Evolutionary conservation across 805 yeast species (phyloP), one percentile per base, ranked within the genome.

Genomic region (Brettanomyces naardenensis): DNA sequence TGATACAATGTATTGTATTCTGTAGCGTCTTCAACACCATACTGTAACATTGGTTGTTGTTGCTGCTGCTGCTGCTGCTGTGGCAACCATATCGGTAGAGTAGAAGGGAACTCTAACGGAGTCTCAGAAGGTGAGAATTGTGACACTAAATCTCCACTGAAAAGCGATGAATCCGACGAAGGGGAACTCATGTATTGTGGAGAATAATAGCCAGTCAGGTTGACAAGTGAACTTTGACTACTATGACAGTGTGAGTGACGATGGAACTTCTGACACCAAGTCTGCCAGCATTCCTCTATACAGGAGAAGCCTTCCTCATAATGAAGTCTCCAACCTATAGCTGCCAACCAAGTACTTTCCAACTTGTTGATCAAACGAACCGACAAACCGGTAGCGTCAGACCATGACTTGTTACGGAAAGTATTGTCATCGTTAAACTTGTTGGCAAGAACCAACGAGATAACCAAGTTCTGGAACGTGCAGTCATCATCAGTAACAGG

Each of bases 391-490:
- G 96, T 84, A n/a, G 97, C 97, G 44, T 87, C 88, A 30, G 87
- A 75, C 98, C 98, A 90, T 6, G 96, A 86, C 53, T 78, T 80
- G 64, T 90, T 90, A 43, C 95, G 87, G 56, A 90, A 90, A 21
- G 97, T 90, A 63, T 90, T 88, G 64, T 90, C 98, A 62, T 90
- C 97, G 56, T 89, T 87, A 59, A 87, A 86, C 64, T 90, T 90
- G 66, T 90, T 90, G 33, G 96, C 95, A 44, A 90, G 66, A 27
- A 90, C 75, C 31, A 90, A 68, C 3, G 94, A 71, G 17, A 82
- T 68, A 31, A 80, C 77, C 30, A 87, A 58, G 56, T 65, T 71
- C 54, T 64, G 69, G 64, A 71, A 84, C 42, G 72, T 65, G 19
- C 56, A 55, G 14, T 19, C 14, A 38, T 65, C 64, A 27, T 56